Evolutionary conservation across 2,329 filamentous ascomycete species (phyloP).

Genomic region (Trichoderma arundinaceum): DNA sequence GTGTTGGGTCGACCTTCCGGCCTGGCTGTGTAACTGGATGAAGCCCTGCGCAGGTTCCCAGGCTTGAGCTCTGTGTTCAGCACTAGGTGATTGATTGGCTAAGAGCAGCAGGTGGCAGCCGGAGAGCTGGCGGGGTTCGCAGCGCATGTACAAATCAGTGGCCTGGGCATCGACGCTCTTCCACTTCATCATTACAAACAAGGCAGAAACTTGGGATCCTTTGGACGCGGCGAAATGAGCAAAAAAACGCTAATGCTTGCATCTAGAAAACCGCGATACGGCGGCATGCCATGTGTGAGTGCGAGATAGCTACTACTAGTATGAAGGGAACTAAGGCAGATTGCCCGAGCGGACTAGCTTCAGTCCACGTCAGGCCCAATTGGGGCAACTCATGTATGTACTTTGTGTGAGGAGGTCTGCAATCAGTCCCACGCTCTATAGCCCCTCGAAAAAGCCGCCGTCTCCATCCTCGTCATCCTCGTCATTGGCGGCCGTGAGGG

Average conservation of each 20-base stretch:
- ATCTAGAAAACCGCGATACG: neutral
- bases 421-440: conserved; percentile 1
- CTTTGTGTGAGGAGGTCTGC: conserved; percentile 9
- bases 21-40: neutral
- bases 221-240: neutral
- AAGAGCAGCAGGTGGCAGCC: neutral
- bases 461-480: conserved; percentile 58
- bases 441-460: conserved; percentile 63
- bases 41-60: neutral
- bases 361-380: neutral
- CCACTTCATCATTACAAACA: neutral
- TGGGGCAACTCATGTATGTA: neutral
- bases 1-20: too few species aligned
- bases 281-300: neutral
- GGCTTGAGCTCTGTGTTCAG: neutral
- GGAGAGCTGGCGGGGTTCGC: conserved; percentile 3
- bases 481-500: conserved; percentile 41
- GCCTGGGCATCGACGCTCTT: neutral
- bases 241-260: neutral
- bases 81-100: conserved; percentile 3
- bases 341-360: neutral
- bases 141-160: neutral
- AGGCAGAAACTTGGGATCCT: neutral
- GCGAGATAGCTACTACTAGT: neutral
- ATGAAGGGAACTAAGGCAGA: neutral